phyloP scores from a whole-genome alignment of 202 grass and related monocot species.

The Brachypodium distachyon region DNA sequence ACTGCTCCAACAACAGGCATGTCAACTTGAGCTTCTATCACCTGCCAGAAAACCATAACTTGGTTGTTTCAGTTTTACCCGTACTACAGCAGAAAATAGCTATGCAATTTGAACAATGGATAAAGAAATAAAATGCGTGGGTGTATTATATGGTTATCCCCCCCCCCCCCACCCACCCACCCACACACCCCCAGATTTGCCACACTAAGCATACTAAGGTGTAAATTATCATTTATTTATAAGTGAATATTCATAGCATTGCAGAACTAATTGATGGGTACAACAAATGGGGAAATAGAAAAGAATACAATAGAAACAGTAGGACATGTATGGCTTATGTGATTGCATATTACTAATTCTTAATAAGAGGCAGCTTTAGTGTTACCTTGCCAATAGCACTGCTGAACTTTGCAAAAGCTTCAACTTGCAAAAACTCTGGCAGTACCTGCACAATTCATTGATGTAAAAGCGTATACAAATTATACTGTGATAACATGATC shows the following conservation, averaged over 20 bases:
- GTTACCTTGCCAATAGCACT: constrained; percentile 97
- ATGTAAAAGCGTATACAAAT: constrained; percentile 35
- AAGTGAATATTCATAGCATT: constrained; percentile 2
- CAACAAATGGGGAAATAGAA: not conserved
- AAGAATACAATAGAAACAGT: not conserved
- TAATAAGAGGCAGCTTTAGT: not conserved
- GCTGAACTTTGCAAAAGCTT: constrained; percentile 97
- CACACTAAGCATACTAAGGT: not conserved
- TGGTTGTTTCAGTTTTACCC: constrained; percentile 3
- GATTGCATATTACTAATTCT: not conserved
- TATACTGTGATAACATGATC: constrained; percentile 3
- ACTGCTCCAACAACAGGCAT: constrained; percentile 92
- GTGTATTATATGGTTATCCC: not conserved
- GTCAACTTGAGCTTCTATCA: constrained; percentile 98
- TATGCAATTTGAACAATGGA: not conserved
- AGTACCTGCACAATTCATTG: constrained; percentile 68
- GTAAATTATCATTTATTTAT: not conserved
- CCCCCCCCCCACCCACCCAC: too few relatives aligned
- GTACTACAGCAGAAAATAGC: not conserved
- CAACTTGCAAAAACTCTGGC: constrained; percentile 98
- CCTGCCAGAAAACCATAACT: constrained; percentile 43
- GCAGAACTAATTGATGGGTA: not conserved
- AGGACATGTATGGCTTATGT: not conserved
- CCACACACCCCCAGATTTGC: not conserved
- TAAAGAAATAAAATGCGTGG: not conserved